Evolutionary conservation across 2,329 filamentous ascomycete genomes (phyloP).

Genomic region (Cercospora citrullina): DNA sequence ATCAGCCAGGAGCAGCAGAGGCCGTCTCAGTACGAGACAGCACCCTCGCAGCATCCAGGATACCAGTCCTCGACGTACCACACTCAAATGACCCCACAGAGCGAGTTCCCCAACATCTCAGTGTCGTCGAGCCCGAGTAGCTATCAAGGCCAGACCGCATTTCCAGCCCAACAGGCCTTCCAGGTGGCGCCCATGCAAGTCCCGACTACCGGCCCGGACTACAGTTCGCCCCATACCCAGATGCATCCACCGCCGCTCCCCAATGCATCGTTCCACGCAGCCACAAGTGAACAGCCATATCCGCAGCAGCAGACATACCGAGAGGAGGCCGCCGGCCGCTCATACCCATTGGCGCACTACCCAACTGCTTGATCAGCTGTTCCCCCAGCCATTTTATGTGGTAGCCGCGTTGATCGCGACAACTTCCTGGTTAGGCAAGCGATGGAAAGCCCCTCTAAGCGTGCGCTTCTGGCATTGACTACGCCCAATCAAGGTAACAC

Average conservation of each 20-base stretch:
- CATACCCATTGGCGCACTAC: constrained; percentile 32
- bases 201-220: constrained; percentile 22
- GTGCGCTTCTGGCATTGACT: background rate
- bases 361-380: constrained; percentile 25
- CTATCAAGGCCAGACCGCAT: constrained; percentile 25
- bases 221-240: constrained; percentile 29
- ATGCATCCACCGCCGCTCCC: constrained; percentile 33
- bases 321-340: constrained; percentile 27
- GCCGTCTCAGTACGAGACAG: constrained; percentile 30
- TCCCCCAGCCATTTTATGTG: background rate
- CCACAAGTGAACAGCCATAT: constrained; percentile 28
- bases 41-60: constrained; percentile 24
- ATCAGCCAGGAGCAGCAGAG: constrained; percentile 28
- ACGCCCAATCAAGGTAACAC: background rate
- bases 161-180: constrained; percentile 22
- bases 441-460: background rate
- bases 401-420: background rate
- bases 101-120: constrained; percentile 30
- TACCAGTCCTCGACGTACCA: constrained; percentile 26
- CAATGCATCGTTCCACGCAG: constrained; percentile 26
- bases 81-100: constrained; percentile 26
- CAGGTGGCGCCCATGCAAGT: constrained; percentile 31
- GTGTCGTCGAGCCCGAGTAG: constrained; percentile 29
- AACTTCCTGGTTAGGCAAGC: background rate
- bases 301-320: constrained; percentile 27